Evolutionary conservation across 2,329 filamentous ascomycete species (phyloP), one percentile per base, ranked within the genome.

Genomic region (Colletotrichum sp.): DNA sequence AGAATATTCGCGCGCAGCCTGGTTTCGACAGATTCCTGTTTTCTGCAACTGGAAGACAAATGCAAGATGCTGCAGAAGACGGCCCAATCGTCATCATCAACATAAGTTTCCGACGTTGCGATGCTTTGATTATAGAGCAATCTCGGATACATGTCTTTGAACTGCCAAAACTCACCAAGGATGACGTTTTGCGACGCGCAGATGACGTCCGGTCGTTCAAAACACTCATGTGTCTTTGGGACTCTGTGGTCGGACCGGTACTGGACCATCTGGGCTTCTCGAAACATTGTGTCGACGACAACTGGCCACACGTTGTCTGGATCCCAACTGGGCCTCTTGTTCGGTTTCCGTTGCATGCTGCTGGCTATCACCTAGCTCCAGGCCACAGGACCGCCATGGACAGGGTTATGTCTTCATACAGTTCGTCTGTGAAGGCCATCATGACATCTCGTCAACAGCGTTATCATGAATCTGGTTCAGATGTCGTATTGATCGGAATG

Each of bases 391-490:
- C 81, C 0, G 82, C 82, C 0, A 55, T 86, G 2, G 82, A 86
- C 60, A 77, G 82, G 57, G 84, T 83, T 6, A 80, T 86, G 4
- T 87, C 85, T 6, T 86, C 85, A 0, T 87, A 86, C 68, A 80
- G 73, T n/a, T 78, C 81, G 1, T 85, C 85, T 3, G 67, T 86
- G 28, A 83, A 82, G 74, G 76, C 83, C 2, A 55, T 87, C 3
- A 77, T 84, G 26, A 67, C 81, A 24, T 76, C 74, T 8, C 81
- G 32, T 18, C 66, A 69, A 26, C 66, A 64, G 12, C 30, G 6
- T 2, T 8, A 34, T 13, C 44, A 6, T 4, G 32, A 5, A 16
- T 21, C 16, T 2, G 30, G 59, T 3, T 60, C 34, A 2, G 21
- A 60, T 39, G 32, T 59, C 16, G 66, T 85, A 3, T 75, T 86